Evolutionary conservation across 345 rosid genomes (phyloP), one percentile per base, ranked within the genome.

Genomic region (Salix brachista): DNA sequence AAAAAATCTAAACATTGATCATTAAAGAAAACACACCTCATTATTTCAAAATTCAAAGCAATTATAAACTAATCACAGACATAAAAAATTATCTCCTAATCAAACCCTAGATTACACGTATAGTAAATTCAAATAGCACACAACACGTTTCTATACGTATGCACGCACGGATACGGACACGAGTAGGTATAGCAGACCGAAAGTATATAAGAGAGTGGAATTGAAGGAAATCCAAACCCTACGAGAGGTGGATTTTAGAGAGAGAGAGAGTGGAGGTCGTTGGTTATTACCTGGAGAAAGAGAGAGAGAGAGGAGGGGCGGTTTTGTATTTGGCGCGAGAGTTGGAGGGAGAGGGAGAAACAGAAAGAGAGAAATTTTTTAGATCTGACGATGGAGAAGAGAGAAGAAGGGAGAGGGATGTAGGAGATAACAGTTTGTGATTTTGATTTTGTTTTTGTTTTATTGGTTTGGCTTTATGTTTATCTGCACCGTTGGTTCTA

Each of bases 331-430:
- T 77, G 80, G 87, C 83, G 87, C 87, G 85, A 62, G 80, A 64
- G 58, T 28, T 58, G 62, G 70, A 71, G 64, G 17, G 46, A 62
- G 75, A 25, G 72, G 21, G 72, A 26, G 65, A 48, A 62, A 61
- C 30, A 58, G 77, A 80, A 75, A 73, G 82, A 84, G 36, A 73
- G 66, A 50, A 60, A 36, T n/a, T 50, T 5, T 75, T 77, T 69
- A 78, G 82, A 86, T 86, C 87, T 69, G 87, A 86, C 87, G 89
- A 86, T 65, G 87, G 84, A 84, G 87, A 79, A 79, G 78, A 65
- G 73, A 75, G 80, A n/a, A 13, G 34, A 16, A 30, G 70, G 65
- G 7, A 28, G n/a, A 8, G 77, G 21, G 70, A 64, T 36, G 67
- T 23, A 72, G 67, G 52, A 56, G 52, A 28, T 58, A 26, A 26